Conservation (phyloP, 2,329 filamentous ascomycete genomes). For the Aspergillus nomiae region DNA sequence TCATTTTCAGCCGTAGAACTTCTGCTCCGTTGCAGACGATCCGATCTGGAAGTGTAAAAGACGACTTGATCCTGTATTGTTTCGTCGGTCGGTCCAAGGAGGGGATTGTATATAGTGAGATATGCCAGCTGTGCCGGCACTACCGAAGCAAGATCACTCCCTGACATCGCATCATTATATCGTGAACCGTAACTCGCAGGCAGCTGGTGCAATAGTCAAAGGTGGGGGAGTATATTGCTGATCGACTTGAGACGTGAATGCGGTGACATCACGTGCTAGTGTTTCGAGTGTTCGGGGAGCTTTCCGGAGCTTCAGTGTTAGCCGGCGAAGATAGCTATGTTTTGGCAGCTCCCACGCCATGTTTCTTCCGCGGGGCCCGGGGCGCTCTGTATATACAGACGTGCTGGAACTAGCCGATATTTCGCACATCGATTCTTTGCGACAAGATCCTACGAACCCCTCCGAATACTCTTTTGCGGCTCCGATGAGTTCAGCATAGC, state of each 20-base stretch:
- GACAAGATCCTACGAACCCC: conserved; percentile 52
- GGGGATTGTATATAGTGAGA: conserved; percentile 92
- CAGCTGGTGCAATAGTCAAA: conserved; percentile 11
- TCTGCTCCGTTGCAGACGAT: conserved; percentile 27
- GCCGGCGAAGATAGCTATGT: conserved; percentile 6
- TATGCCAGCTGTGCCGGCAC: conserved; percentile 85
- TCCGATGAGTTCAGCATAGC: conserved; percentile 87
- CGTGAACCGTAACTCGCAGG: conserved; percentile 18
- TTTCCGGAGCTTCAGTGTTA: conserved; percentile 11
- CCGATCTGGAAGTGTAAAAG: conserved; percentile 73
- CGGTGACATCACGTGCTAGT: conserved; percentile 37
- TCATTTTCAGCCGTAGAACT: conserved; percentile 22
- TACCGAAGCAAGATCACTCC: conserved; percentile 44
- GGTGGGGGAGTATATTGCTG: conserved; percentile 9
- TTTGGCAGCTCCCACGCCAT: conserved; percentile 17
- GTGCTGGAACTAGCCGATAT: conserved; percentile 9
- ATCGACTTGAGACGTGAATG: conserved; percentile 21
- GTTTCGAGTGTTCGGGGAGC: conserved; percentile 12
- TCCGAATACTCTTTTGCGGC: conserved; percentile 90
- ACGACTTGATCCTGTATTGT: conserved; percentile 81
- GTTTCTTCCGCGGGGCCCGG: conserved; percentile 26
- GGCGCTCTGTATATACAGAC: conserved; percentile 26
- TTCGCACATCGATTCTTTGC: conserved; percentile 27
- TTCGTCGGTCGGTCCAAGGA: conserved; percentile 71
- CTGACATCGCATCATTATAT: conserved; percentile 40